phyloP scores from a whole-genome alignment of 495 filamentous ascomycete genomes.

The Trypethelium eluteriae region DNA sequence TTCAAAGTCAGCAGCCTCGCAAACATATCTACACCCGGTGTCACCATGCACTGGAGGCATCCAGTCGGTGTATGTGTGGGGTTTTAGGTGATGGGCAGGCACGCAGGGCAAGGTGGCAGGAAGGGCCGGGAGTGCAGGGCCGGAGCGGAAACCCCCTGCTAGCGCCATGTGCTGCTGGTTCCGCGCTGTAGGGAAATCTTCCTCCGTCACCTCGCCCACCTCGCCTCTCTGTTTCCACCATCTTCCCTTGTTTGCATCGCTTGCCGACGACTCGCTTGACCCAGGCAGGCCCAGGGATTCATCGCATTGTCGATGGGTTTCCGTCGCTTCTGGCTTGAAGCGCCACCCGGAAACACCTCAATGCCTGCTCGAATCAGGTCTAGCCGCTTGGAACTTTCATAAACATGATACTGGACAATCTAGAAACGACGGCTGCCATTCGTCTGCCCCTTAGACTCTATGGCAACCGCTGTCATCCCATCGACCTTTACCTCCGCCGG shows the following conservation, averaged over 20 bases:
- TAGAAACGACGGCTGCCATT: background rate
- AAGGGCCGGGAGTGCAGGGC: background rate
- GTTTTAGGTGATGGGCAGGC: no score
- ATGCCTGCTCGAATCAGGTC: conserved; percentile 6
- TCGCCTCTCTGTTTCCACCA: no score
- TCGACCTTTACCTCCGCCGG: background rate
- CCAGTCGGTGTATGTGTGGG: no score
- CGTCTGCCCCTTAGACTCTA: background rate
- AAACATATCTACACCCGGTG: no score
- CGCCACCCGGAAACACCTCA: background rate
- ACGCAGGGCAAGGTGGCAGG: no score
- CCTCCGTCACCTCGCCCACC: no score
- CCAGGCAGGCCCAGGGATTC: background rate
- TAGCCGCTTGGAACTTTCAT: conserved; percentile 2
- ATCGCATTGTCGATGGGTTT: background rate
- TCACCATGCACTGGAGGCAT: no score
- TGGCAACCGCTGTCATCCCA: background rate
- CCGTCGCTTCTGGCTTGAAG: background rate
- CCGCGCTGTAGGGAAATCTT: background rate
- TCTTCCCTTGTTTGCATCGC: no score
- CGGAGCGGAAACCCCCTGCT: background rate
- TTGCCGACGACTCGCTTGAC: background rate
- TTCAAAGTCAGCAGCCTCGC: no score
- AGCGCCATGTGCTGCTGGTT: background rate
- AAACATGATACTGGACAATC: conserved; percentile 9